phyloP scores from a whole-genome alignment of 2,329 filamentous ascomycete species.

The Epichloe brachyelytri region DNA sequence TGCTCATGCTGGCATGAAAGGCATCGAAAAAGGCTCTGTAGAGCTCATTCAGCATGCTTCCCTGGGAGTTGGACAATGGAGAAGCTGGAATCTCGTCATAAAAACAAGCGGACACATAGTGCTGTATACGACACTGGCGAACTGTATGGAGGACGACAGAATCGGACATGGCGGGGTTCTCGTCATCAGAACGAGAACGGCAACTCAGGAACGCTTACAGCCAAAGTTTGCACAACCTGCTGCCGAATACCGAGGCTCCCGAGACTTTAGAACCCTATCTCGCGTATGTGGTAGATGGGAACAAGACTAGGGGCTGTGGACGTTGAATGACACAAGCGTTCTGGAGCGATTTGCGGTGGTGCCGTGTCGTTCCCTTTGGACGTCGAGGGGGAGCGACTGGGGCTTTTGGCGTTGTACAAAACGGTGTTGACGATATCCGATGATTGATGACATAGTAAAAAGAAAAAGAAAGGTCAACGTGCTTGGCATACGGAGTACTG shows the following conservation, averaged over 20 bases:
- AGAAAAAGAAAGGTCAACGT: too few relatives aligned
- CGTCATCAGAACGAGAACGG: neutral
- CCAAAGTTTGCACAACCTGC: neutral
- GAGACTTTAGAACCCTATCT: conserved; percentile 16
- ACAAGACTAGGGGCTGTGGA: conserved; percentile 9
- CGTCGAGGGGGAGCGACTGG: conserved; percentile 17
- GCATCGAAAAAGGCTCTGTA: conserved; percentile 15
- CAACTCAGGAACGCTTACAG: neutral
- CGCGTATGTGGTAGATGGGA: conserved; percentile 19
- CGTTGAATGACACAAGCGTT: neutral
- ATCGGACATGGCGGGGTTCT: neutral
- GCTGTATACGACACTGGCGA: conserved; percentile 19
- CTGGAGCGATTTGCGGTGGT: conserved; percentile 13
- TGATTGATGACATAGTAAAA: neutral
- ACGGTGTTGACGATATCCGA: conserved; percentile 6
- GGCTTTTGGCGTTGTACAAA: conserved; percentile 21
- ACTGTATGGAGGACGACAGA: conserved; percentile 1
- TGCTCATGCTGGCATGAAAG: conserved; percentile 45
- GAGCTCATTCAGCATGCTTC: conserved; percentile 12
- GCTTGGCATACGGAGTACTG: too few relatives aligned
- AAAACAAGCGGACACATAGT: conserved; percentile 10
- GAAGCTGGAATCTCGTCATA: conserved; percentile 17
- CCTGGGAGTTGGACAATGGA: conserved; percentile 13
- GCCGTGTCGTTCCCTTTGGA: conserved; percentile 27
- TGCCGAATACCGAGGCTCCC: neutral